Percentiles rank a stretch among this genome's conserved stretches.
phyloP scores from a whole-genome alignment of 805 yeast genomes.

The Ogataea corticis region DNA sequence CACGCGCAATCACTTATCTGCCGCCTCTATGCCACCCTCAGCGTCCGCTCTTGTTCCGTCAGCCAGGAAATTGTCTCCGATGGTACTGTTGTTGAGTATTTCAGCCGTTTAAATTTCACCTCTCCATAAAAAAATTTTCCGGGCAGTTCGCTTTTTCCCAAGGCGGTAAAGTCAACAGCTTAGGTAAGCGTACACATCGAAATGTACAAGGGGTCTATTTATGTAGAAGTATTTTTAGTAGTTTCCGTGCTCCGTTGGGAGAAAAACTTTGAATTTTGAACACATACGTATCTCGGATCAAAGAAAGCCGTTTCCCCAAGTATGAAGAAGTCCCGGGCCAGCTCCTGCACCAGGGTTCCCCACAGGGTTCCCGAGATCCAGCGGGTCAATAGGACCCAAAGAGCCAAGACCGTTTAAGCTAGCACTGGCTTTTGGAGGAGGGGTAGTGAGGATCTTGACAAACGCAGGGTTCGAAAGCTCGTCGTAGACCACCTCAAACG shows the following conservation, averaged over 20 bases:
- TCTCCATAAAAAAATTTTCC: slow-evolving; percentile 3
- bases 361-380: slow-evolving; percentile 8
- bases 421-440: slow-evolving; percentile 1
- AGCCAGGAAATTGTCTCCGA: too few species aligned
- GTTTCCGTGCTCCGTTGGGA: neutral
- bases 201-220: neutral
- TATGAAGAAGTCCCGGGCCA: slow-evolving; percentile 10
- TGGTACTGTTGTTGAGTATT: neutral
- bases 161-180: neutral
- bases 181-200: neutral
- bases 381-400: slow-evolving; percentile 1
- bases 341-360: slow-evolving; percentile 2
- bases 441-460: slow-evolving; percentile 33
- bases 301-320: slow-evolving; percentile 22
- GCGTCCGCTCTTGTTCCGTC: neutral
- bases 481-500: slow-evolving; percentile 47
- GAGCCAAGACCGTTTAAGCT: slow-evolving; percentile 4
- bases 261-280: neutral
- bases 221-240: neutral
- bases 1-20: neutral
- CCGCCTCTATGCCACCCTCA: slow-evolving; percentile 1
- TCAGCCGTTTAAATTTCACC: neutral
- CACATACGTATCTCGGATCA: slow-evolving; percentile 1
- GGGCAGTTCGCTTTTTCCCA: slow-evolving; percentile 1
- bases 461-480: slow-evolving; percentile 47